Evolutionary conservation across 2,329 filamentous ascomycete genomes (phyloP), one percentile per base, ranked within the genome.

Genomic region (Nannizziopsis barbatae): DNA sequence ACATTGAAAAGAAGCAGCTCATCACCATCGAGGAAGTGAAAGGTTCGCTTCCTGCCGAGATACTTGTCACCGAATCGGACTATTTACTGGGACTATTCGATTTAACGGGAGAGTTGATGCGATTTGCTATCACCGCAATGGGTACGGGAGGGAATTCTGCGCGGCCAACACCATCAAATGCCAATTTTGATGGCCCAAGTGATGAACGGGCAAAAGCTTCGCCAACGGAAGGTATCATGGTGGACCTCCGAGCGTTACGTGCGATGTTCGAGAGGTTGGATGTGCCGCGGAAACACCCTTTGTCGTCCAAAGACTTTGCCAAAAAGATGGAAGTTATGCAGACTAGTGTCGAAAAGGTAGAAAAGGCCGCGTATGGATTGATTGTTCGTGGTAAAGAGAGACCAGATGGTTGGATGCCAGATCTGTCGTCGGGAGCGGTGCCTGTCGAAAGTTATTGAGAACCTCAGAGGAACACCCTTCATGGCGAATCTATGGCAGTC

Each of bases 101-200:
- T 65, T 77, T 96, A 57, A 89, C 89, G 1, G 92, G 92, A 35
- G 92, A 98, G 70, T 75, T 96, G 72, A 98, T 98, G 92, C 79
- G 89, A 27, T 96, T 95, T 66, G 88, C 87, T 0, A 92, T 95
- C 44, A 89, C 89, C 5, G 80, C 81, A 20, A 84, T 94, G 63
- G 88, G 88, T 1, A 84, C 88, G 4, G 81, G 73, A 6, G 84
- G 83, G 11, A 20, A 69, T 68, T 37, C 63, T 76, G 17, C 70
- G 62, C 54, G 52, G 50, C 53, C 44, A 49, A 51, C 48, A 44
- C 42, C 56, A 35, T 51, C 31, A 45, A 58, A 31, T 27, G 50
- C 43, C 32, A 50, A 47, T 10, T 50, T 54, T 15, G 42, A 54
- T 32, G 49, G 32, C 15, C 40, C 47, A 9, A 55, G 56, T 52